Evolutionary conservation across 768 basidiomycete species (phyloP).

Genomic region (Agaricus subrufescens): DNA sequence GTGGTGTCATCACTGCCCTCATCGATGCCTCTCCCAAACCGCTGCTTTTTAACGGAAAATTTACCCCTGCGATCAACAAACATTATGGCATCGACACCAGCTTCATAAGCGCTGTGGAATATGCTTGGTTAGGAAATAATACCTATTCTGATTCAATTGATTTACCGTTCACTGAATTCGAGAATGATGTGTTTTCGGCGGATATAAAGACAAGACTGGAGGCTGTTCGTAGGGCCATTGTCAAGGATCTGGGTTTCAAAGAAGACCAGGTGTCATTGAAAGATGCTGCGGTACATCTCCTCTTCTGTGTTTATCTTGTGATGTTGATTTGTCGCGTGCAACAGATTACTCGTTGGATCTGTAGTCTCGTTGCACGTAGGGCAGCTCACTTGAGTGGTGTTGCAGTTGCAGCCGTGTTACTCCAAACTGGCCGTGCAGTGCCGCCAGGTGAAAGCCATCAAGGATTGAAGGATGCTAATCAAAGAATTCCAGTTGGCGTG

Average conservation of each 20-base stretch:
- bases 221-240: conserved; percentile 55
- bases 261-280: conserved; percentile 49
- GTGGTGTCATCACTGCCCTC: conserved; percentile 79
- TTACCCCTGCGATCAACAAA: conserved; percentile 66
- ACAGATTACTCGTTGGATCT: conserved; percentile 79
- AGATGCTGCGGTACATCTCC: conserved; percentile 48
- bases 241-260: conserved; percentile 55
- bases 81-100: conserved; percentile 96
- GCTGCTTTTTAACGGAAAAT: conserved; percentile 77
- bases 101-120: conserved; percentile 81
- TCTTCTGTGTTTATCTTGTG: neutral
- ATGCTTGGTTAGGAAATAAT: conserved; percentile 57
- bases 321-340: conserved; percentile 13
- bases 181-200: conserved; percentile 25
- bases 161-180: conserved; percentile 34
- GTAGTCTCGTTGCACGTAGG: conserved; percentile 70
- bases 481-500: conserved; percentile 75
- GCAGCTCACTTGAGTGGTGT: conserved; percentile 83
- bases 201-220: conserved; percentile 37
- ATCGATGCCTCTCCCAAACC: conserved; percentile 70
- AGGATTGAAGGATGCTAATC: conserved; percentile 27
- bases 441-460: conserved; percentile 33
- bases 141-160: conserved; percentile 21
- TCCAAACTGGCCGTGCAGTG: conserved; percentile 72
- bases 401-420: conserved; percentile 80